phyloP scores from a whole-genome alignment of 352 stramenopile species.

The Salisapilia sapeloensis region DNA sequence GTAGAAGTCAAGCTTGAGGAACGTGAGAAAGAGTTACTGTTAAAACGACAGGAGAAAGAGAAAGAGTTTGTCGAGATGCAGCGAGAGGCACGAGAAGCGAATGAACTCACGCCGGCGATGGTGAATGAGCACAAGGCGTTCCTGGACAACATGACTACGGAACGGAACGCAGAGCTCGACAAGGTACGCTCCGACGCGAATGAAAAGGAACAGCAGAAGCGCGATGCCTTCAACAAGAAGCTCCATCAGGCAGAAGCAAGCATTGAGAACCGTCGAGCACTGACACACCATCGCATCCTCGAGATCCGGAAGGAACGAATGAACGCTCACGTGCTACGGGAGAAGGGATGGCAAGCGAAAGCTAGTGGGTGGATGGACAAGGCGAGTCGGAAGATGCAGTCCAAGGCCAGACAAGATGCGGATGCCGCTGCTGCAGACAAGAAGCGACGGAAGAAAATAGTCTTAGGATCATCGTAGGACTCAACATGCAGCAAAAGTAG shows the following conservation, averaged over 20 bases:
- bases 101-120: slow-evolving; percentile 35
- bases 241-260: slow-evolving; percentile 47
- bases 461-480: slow-evolving; percentile 21
- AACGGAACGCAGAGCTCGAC: slow-evolving; percentile 38
- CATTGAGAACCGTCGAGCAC: slow-evolving; percentile 46
- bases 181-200: slow-evolving; percentile 16
- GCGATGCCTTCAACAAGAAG: slow-evolving; percentile 64
- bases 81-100: slow-evolving; percentile 36
- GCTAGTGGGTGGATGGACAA: slow-evolving; percentile 74
- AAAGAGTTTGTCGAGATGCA: slow-evolving; percentile 56
- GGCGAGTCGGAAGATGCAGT: slow-evolving; percentile 73
- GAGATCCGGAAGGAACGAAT: slow-evolving; percentile 64
- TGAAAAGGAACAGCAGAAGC: slow-evolving; percentile 46
- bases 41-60: slow-evolving; percentile 51
- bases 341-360: slow-evolving; percentile 73
- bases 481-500: slow-evolving; percentile 1
- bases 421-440: slow-evolving; percentile 59
- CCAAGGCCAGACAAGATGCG: slow-evolving; percentile 83
- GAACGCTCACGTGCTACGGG: slow-evolving; percentile 38
- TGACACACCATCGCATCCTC: slow-evolving; percentile 57
- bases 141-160: slow-evolving; percentile 64
- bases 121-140: slow-evolving; percentile 73
- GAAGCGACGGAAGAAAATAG: slow-evolving; percentile 41
- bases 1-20: slow-evolving; percentile 23
- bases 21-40: slow-evolving; percentile 64